Evolutionary conservation across 768 basidiomycete genomes (phyloP).

Genomic region (Pisolithus microcarpus): DNA sequence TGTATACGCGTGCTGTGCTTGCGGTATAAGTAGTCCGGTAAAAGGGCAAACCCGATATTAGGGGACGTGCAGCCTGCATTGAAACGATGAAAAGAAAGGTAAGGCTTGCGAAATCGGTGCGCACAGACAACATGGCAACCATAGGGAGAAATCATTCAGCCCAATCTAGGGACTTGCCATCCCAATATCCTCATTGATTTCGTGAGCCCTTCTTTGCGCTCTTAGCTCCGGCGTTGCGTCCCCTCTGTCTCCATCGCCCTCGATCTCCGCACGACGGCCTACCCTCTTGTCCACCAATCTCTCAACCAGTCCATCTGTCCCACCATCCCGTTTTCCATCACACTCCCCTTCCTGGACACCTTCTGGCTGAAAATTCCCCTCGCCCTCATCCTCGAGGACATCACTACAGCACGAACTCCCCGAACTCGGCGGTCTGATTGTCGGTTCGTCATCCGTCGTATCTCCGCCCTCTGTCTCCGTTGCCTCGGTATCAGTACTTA

Average conservation of each 20-base stretch:
- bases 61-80: not conserved
- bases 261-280: not conserved
- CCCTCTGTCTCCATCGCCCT: conserved; percentile 20
- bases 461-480: conserved; percentile 46
- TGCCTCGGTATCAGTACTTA: conserved; percentile 37
- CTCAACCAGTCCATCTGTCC: not conserved
- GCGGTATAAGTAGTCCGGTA: not conserved
- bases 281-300: not conserved
- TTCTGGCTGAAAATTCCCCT: conserved; percentile 22
- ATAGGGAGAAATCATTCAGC: not conserved
- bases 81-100: not conserved
- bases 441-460: conserved; percentile 76
- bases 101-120: not conserved
- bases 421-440: conserved; percentile 52
- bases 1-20: not conserved
- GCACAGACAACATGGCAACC: not conserved
- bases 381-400: conserved; percentile 16
- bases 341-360: conserved; percentile 5
- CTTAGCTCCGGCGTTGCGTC: conserved; percentile 28
- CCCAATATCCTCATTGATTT: conserved; percentile 26
- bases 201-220: conserved; percentile 21
- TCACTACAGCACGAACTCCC: conserved; percentile 33
- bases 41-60: not conserved
- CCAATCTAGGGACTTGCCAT: conserved; percentile 24
- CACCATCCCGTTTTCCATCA: not conserved